Evolutionary conservation across 192 early-diverging fungal genomes (phyloP), one percentile per base, ranked within the genome.

Genomic region (Gaertneriomyces sp.): DNA sequence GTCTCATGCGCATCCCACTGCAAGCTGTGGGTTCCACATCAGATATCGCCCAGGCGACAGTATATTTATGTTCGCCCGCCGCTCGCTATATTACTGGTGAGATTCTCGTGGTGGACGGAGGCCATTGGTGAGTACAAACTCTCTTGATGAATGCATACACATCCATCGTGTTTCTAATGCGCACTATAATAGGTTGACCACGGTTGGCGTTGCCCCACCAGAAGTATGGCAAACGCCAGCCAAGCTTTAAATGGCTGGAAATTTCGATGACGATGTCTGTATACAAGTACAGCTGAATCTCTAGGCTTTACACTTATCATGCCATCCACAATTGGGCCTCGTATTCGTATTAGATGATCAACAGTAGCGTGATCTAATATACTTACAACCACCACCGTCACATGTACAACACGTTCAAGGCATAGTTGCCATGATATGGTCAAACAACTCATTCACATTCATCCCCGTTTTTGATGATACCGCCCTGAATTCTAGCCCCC

Each of bases 11-110:
- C 50, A 68, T 77, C 5, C 76, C 76, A 25, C n/a, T 77, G 58
- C 71, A 61, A 72, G 52, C 64, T 40, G 38, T 40, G 55, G 85
- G 75, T 76, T 79, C 40, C 63, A 79, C 85, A 45, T 64, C 66
- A 14, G 90, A 91, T 73, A 88, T 91, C 55, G 89, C 84, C 60
- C 81, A 88, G 38, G 79, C 89, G 3, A 86, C 88, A 10, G 53
- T 89, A 47, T 91, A 82, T 66, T 69, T 91, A 62, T 83, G 82
- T 17, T 84, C 80, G 1, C 87, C 85, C 53, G 87, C 84, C 11
- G 83, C 74, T 40, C 64, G 78, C 7, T 89, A 68, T 62, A 75
- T 89, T 7, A 88, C 85, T 14, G 85, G 86, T 64, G 19, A 74
- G 54, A 57, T 80, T 72, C 33, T 87, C 60, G 72, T 86, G 8